These are phyloP conservation scores for Pseudonitzschia multiseries DNA, from an alignment of 108 stramenopile species.

Conservation along the genomic window DNA sequence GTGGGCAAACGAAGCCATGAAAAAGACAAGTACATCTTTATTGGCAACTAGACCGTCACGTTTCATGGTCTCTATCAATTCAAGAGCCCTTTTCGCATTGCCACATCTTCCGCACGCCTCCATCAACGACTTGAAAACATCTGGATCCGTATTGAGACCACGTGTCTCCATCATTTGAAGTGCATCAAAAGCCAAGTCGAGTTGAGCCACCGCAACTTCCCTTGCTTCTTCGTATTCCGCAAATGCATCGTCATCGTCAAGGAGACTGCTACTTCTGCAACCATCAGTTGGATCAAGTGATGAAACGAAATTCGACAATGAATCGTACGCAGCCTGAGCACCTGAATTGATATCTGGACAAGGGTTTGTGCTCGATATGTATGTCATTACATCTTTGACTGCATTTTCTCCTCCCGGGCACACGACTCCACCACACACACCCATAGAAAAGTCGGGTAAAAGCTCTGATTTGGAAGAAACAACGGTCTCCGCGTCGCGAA, in stretches of 20 bases:
- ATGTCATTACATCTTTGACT: slow-evolving; percentile 18
- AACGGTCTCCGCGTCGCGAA: not conserved
- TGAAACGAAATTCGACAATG: slow-evolving; percentile 20
- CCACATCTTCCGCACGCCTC: slow-evolving; percentile 87
- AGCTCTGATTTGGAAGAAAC: not conserved
- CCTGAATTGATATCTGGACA: slow-evolving; percentile 33
- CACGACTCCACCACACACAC: slow-evolving; percentile 17
- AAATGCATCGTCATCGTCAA: slow-evolving; percentile 37
- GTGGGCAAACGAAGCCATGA: slow-evolving; percentile 70
- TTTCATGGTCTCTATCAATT: slow-evolving; percentile 80
- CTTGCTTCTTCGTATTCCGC: slow-evolving; percentile 70
- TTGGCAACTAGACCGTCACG: slow-evolving; percentile 67
- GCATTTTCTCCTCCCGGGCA: not conserved
- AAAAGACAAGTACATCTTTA: slow-evolving; percentile 64
- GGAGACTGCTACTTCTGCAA: slow-evolving; percentile 20
- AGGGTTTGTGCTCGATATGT: slow-evolving; percentile 22
- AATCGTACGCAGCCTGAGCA: slow-evolving; percentile 30
- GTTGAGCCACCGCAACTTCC: slow-evolving; percentile 77
- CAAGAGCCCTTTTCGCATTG: slow-evolving; percentile 64
- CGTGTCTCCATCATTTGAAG: slow-evolving; percentile 64
- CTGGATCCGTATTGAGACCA: slow-evolving; percentile 60
- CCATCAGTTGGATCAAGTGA: slow-evolving; percentile 8
- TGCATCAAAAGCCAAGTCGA: slow-evolving; percentile 80
- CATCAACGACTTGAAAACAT: slow-evolving; percentile 77
- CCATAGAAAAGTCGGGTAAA: slow-evolving; percentile 11